Conservation (phyloP, 768 basidiomycete genomes). For the Trametes sanguinea region DNA sequence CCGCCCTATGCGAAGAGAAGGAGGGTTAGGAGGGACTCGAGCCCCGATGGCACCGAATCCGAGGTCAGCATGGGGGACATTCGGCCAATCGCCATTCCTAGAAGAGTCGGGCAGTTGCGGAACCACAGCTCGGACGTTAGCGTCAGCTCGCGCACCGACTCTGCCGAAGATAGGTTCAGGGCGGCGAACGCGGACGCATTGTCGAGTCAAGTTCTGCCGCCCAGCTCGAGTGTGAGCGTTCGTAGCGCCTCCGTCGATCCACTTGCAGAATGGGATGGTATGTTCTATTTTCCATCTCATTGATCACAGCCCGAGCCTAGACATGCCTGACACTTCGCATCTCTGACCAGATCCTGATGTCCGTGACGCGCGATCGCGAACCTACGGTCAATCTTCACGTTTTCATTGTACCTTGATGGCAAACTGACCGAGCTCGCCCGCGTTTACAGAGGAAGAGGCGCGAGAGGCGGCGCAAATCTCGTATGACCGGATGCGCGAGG, state of each 20-base stretch:
- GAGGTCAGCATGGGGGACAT: neutral
- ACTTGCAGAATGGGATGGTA: constrained; percentile 14
- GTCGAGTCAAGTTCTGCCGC: neutral
- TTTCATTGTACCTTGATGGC: neutral
- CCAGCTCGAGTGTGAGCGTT: neutral
- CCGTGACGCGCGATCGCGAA: neutral
- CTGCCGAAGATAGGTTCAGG: too few relatives aligned
- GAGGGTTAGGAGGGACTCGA: neutral
- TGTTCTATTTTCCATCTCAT: neutral
- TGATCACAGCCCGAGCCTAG: neutral
- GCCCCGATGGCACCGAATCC: neutral
- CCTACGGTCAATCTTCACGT: constrained; percentile 6
- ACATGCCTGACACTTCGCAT: too few relatives aligned
- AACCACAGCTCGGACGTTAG: neutral
- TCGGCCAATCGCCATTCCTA: neutral
- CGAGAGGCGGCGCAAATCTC: constrained; percentile 49
- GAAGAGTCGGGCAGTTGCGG: neutral
- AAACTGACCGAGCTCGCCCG: neutral
- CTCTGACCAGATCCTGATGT: constrained; percentile 2
- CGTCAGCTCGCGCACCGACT: neutral
- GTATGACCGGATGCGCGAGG: constrained; percentile 47
- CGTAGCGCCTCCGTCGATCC: constrained; percentile 7
- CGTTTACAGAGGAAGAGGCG: constrained; percentile 41
- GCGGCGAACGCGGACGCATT: neutral
- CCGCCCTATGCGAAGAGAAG: constrained; percentile 7